phyloP scores from a whole-genome alignment of 2,329 filamentous ascomycete species.

The Colletotrichum higginsianum region DNA sequence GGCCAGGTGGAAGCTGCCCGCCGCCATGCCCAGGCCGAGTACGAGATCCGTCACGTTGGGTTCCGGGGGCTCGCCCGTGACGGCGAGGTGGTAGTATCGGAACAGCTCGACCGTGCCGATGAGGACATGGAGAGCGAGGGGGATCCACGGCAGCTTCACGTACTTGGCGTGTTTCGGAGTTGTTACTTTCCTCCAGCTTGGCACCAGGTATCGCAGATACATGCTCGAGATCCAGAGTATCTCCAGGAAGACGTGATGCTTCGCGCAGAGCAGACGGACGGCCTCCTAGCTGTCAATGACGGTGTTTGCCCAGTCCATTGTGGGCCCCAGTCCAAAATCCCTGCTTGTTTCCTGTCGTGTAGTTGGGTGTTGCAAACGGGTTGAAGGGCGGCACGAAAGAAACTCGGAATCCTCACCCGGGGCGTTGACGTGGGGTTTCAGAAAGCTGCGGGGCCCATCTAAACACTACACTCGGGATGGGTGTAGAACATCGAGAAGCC shows the following conservation, averaged over 20 bases:
- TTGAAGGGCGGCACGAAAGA: constrained; percentile 7
- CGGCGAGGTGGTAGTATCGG: constrained; percentile 12
- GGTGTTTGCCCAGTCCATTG: constrained; percentile 7
- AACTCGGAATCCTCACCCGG: constrained; percentile 15
- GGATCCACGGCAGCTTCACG: constrained; percentile 9
- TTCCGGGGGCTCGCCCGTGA: constrained; percentile 7
- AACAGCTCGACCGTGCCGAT: constrained; percentile 4
- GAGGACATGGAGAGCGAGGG: constrained; percentile 17
- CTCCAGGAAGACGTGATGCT: constrained; percentile 24
- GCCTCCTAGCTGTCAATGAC: constrained; percentile 17
- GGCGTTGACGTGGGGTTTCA: constrained; percentile 9
- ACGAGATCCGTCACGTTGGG: constrained; percentile 11
- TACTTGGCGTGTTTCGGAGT: constrained; percentile 18
- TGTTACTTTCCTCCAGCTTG: neutral
- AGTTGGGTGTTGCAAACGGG: constrained; percentile 10
- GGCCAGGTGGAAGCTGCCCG: constrained; percentile 5
- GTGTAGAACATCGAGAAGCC: neutral
- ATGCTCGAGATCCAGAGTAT: constrained; percentile 13
- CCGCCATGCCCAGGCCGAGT: neutral
- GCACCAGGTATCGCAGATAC: constrained; percentile 11
- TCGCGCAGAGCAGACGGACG: constrained; percentile 5
- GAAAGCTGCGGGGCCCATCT: neutral
- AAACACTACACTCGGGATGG: neutral
- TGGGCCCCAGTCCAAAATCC: constrained; percentile 10
- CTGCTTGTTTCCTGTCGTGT: constrained; percentile 6